These are phyloP conservation scores for Ustilago bromivora DNA, from an alignment of 1,284 basidiomycete species.

Conservation along the genomic window DNA sequence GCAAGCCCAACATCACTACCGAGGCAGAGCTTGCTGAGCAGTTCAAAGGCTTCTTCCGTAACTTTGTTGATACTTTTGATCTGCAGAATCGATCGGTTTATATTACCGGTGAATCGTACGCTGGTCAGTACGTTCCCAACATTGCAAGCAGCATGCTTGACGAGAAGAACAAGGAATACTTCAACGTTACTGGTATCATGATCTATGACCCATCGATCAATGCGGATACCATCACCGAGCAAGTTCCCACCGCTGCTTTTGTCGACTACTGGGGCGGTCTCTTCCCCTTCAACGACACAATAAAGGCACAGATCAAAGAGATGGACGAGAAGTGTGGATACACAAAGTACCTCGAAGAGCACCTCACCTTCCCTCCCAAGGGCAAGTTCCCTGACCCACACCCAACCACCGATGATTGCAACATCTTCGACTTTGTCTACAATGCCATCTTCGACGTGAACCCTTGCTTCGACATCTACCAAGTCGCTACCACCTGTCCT, in stretches of 20 bases:
- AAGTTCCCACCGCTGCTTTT: conserved; percentile 54
- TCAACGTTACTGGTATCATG: conserved; percentile 64
- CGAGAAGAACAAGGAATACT: conserved; percentile 41
- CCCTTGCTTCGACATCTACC: conserved; percentile 53
- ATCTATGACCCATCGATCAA: conserved; percentile 66
- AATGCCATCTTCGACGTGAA: conserved; percentile 42
- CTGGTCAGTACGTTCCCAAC: conserved; percentile 99
- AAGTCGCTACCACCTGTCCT: conserved; percentile 40
- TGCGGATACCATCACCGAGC: conserved; percentile 41
- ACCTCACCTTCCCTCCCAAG: conserved; percentile 63
- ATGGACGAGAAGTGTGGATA: conserved; percentile 56
- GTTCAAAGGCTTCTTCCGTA: conserved; percentile 66
- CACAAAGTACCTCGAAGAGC: conserved; percentile 50
- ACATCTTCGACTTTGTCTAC: conserved; percentile 35
- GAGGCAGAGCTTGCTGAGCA: conserved; percentile 68
- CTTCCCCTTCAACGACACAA: conserved; percentile 43
- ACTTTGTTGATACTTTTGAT: conserved; percentile 58
- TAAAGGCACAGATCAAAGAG: conserved; percentile 38
- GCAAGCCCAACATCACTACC: conserved; percentile 75
- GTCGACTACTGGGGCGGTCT: conserved; percentile 37
- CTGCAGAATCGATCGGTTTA: conserved; percentile 52
- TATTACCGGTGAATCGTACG: conserved; percentile 76
- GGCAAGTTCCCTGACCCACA: conserved; percentile 51
- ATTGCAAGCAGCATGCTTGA: conserved; percentile 72
- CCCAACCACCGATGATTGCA: conserved; percentile 25